Base-by-base conservation (phyloP, 2,329 filamentous ascomycete genomes). In the Cladosporium colombiae region DNA sequence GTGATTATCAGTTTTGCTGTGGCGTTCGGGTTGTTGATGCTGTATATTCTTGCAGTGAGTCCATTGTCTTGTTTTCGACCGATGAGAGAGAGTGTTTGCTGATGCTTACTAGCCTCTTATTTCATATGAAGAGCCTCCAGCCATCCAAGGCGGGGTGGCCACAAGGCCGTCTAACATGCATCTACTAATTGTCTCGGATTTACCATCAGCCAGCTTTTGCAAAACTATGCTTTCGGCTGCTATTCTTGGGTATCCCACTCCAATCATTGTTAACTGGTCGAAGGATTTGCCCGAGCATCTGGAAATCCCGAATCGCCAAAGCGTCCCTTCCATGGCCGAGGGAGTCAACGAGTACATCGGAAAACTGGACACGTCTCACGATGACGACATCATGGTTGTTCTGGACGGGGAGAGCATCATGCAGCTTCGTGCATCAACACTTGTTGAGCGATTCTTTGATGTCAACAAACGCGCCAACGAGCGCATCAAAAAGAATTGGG, bases 181-280 rank as follows among this genome's bases (percentile, higher is more conserved):
- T 58, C 52, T 75, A 14, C 59, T 75, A 25, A 65, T 74, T 11
- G 70, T 73, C 23, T 69, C 70, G 4, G 69, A 68, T 6, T 59
- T 66, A n/a, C 56, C 70, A 21, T 68, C 74, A 62, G 56, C 60
- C 16, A 70, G 75, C 56, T 60, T 73, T 7, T 72, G 71, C 65
- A 71, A 70, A 50, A 56, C 62, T 13, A 55, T 72, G 44, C 59
- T 72, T 8, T 68, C 59, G 21, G 69, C 70, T 13, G 59, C 61
- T 21, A 64, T 71, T n/a, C 60, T 71, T 14, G 68, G 67, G 59
- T 72, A 72, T 56, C 69, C 70, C 21, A 65, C 33, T n/a, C 70
- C 70, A 7, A 44, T 55, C 5, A 27, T 71, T 16, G 56, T 70
- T 10, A 64, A 67, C 29, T 70, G 66, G 67, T 52, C 50, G 50